These are phyloP conservation scores for Alnus rubra DNA, from an alignment of 306 rosid species.

Conservation along the genomic window DNA sequence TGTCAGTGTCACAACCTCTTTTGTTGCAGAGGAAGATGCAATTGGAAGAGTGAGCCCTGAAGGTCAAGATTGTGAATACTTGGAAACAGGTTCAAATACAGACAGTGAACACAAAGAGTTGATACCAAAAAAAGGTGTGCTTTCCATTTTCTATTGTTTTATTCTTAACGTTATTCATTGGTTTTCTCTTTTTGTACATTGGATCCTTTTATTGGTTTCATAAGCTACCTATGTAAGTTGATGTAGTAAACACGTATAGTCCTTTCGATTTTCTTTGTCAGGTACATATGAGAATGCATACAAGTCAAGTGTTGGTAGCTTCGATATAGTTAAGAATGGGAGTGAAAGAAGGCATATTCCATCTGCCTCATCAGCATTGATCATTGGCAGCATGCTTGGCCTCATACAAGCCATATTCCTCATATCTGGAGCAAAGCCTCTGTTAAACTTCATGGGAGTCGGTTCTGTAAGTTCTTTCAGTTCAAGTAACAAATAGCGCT, in stretches of 20 bases:
- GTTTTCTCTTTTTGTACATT: background rate
- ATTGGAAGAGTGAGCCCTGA: conserved; percentile 37
- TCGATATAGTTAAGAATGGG: conserved; percentile 38
- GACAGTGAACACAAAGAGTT: conserved; percentile 54
- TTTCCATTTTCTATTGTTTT: background rate
- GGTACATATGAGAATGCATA: conserved; percentile 41
- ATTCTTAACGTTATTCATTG: background rate
- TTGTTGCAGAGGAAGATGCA: conserved; percentile 94
- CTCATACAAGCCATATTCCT: conserved; percentile 74
- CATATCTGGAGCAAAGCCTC: conserved; percentile 78
- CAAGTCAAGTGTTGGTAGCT: conserved; percentile 39
- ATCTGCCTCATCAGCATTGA: conserved; percentile 89
- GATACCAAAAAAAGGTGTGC: conserved; percentile 56
- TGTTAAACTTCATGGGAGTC: conserved; percentile 87
- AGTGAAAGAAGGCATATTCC: conserved; percentile 67
- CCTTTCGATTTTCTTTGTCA: conserved; percentile 24
- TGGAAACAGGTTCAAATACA: conserved; percentile 43
- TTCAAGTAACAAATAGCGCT: background rate
- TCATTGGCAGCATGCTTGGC: conserved; percentile 82
- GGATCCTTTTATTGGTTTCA: conserved; percentile 4
- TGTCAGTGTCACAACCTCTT: conserved; percentile 92
- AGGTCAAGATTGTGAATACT: conserved; percentile 37
- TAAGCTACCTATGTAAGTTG: conserved; percentile 10
- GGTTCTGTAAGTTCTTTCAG: conserved; percentile 52
- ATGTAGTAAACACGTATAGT: conserved; percentile 8